Evolutionary conservation across 1,284 basidiomycete genomes (phyloP).

Genomic region (Exobasidium cylindrosporum): DNA sequence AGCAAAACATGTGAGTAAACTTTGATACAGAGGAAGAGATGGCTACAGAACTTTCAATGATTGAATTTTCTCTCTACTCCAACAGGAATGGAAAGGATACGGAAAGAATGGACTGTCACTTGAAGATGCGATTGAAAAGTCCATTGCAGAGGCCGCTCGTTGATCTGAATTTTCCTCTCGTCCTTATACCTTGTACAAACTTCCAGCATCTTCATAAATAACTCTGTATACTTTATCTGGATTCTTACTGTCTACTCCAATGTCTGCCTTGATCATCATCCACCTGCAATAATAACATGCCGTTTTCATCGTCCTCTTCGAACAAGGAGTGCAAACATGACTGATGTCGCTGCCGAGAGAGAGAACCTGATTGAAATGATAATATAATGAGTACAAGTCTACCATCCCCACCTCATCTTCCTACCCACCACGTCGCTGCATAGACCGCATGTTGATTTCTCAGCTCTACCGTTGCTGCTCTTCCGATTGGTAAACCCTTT

Average conservation of each 20-base stretch:
- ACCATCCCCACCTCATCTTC: too few relatives aligned
- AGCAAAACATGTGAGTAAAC: slow-evolving; percentile 29
- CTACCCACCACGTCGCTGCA: slow-evolving; percentile 79
- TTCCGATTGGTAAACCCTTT: slow-evolving; percentile 80
- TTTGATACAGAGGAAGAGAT: too few relatives aligned
- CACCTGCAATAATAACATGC: too few relatives aligned
- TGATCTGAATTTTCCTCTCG: not conserved
- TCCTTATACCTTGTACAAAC: not conserved
- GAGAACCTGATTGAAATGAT: slow-evolving; percentile 1
- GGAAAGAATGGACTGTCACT: slow-evolving; percentile 67
- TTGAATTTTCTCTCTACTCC: not conserved
- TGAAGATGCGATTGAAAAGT: slow-evolving; percentile 61
- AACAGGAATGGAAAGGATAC: slow-evolving; percentile 77
- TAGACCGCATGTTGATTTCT: slow-evolving; percentile 94
- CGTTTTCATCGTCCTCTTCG: slow-evolving; percentile 2
- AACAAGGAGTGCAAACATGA: slow-evolving; percentile 9
- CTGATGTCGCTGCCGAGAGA: slow-evolving; percentile 6
- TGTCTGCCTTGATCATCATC: too few relatives aligned
- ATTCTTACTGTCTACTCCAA: not conserved
- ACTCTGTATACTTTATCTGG: not conserved
- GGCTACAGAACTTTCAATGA: too few relatives aligned
- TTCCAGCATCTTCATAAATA: too few relatives aligned
- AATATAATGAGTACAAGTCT: too few relatives aligned
- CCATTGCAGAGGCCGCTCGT: slow-evolving; percentile 1
- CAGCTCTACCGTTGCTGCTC: slow-evolving; percentile 78